These are phyloP conservation scores for Aspergillus novoparasiticus DNA, from an alignment of 2,329 filamentous ascomycete species.

Conservation along the genomic window DNA sequence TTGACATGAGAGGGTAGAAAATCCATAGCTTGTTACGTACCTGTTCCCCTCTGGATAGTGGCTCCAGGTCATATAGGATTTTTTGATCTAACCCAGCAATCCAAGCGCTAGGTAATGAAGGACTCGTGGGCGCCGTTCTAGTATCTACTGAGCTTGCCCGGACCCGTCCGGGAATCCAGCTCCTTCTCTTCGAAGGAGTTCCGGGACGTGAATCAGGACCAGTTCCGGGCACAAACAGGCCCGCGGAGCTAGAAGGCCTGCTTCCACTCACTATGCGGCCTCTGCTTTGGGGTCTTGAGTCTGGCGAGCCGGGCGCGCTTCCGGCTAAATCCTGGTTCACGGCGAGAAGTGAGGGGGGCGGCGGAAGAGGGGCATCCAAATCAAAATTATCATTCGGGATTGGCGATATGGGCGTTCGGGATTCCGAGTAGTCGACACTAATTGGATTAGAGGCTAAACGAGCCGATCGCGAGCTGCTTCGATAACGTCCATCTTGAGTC, in stretches of 20 bases:
- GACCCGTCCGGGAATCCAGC: slow-evolving; percentile 48
- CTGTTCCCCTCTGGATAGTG: slow-evolving; percentile 54
- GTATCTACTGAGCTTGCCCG: slow-evolving; percentile 37
- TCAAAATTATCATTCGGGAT: slow-evolving; percentile 32
- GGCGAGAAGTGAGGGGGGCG: slow-evolving; percentile 43
- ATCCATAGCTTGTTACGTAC: slow-evolving; percentile 36
- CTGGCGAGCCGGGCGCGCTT: slow-evolving; percentile 34
- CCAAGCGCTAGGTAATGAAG: slow-evolving; percentile 54
- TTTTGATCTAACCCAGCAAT: slow-evolving; percentile 60
- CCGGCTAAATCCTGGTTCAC: slow-evolving; percentile 41
- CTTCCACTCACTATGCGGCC: slow-evolving; percentile 37
- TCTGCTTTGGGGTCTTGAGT: slow-evolving; percentile 40
- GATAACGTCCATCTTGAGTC: slow-evolving; percentile 27
- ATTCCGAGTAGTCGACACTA: slow-evolving; percentile 27
- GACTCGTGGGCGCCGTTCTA: slow-evolving; percentile 20
- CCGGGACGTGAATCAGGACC: slow-evolving; percentile 37
- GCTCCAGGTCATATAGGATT: slow-evolving; percentile 57
- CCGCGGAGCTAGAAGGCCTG: slow-evolving; percentile 37
- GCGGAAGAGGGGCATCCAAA: slow-evolving; percentile 36
- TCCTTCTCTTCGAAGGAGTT: slow-evolving; percentile 44
- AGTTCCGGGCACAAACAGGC: slow-evolving; percentile 36
- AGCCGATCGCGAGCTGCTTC: slow-evolving; percentile 35
- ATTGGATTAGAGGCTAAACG: slow-evolving; percentile 37
- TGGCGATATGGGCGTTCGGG: slow-evolving; percentile 26
- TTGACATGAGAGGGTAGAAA: neutral